These are phyloP conservation scores for Penicillium paxilli DNA, from an alignment of 495 filamentous ascomycete species.

Conservation along the genomic window DNA sequence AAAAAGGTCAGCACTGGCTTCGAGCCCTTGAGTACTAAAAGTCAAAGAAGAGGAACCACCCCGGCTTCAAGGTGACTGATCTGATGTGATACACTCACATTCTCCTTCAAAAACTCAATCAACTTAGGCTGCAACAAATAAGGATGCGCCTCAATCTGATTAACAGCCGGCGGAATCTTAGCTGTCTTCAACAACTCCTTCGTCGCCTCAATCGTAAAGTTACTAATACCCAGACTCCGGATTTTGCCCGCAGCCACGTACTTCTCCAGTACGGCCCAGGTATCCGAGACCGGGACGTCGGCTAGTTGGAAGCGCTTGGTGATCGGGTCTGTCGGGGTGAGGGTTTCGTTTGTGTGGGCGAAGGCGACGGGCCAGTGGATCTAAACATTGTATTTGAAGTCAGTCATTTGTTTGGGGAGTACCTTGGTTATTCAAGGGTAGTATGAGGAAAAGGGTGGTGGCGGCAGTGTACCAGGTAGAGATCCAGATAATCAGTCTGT, in stretches of 20 bases:
- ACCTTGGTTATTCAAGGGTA: too few species aligned
- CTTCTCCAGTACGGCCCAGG: conserved; percentile 74
- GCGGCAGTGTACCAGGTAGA: conserved; percentile 48
- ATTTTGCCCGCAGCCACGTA: conserved; percentile 66
- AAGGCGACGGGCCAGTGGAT: conserved; percentile 50
- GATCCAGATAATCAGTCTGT: conserved; percentile 45
- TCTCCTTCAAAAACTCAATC: conserved; percentile 37
- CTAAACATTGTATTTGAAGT: too few species aligned
- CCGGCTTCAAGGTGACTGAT: too few species aligned
- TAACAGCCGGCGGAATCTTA: conserved; percentile 64
- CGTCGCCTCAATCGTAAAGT: conserved; percentile 66
- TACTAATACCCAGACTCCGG: conserved; percentile 78
- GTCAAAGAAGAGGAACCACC: too few species aligned
- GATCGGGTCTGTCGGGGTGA: conserved; percentile 32
- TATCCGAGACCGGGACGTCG: conserved; percentile 36
- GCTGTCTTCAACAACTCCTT: conserved; percentile 65
- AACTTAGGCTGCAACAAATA: conserved; percentile 73
- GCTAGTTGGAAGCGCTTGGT: conserved; percentile 37
- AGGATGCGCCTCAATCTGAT: conserved; percentile 86
- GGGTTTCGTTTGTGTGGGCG: conserved; percentile 62
- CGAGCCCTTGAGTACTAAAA: not conserved
- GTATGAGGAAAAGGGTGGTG: too few species aligned
- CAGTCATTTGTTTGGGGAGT: too few species aligned
- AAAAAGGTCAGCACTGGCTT: not conserved
- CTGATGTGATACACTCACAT: conserved; percentile 14